Base-by-base conservation (phyloP, 192 early-diverging fungal species). In the Coemansia guatemalensis region DNA sequence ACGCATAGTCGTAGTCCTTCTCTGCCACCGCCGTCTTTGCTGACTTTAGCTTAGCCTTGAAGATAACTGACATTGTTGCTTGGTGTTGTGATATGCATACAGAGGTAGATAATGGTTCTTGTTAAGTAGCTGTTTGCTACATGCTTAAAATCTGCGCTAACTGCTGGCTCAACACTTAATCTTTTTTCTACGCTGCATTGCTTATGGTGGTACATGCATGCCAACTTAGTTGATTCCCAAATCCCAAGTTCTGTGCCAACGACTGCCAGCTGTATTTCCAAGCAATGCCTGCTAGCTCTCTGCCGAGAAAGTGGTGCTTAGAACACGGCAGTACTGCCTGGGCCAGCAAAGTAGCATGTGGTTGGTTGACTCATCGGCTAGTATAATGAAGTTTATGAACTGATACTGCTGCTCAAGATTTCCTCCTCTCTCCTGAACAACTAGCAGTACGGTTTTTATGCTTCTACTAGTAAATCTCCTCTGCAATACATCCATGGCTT, bases 11-110 rank as follows among this genome's bases (percentile, higher is more conserved):
- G 65, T 78, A 74, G 60, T 74, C 69, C 60, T 71, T 77, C 23
- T 68, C 68, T 18, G 57, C 62, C 0, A 82, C 49, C 49, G 81
- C 81, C 24, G 64, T 9, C 58, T 82, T 82, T 32, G 81, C 75
- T 29, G 68, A 49, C 58, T 82, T 82, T 21, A 82, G 47, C 54
- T 82, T 82, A 29, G 64, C 68, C 50, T 82, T 82, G 69, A 69
- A 75, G n/a, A 81, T 72, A n/a, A 75, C 72, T 2, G 77, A 80
- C 77, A 80, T 80, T 30, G n/a, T 29, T 44, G 39, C 39, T 44
- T 44, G 4, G 9, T 44, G 3, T 3, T 44, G 14, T 44, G 39
- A 17, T 44, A 17, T 44, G 39, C 39, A 44, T 44, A 17, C 39
- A 17, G 39, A 17, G 14, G 39, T 44, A 17, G 14, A 3, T 44